A percentile compares a stretch with the other conserved stretches of the same genome.
phyloP scores from a whole-genome alignment of 805 yeast genomes.

The Ogataea pilisensis region DNA sequence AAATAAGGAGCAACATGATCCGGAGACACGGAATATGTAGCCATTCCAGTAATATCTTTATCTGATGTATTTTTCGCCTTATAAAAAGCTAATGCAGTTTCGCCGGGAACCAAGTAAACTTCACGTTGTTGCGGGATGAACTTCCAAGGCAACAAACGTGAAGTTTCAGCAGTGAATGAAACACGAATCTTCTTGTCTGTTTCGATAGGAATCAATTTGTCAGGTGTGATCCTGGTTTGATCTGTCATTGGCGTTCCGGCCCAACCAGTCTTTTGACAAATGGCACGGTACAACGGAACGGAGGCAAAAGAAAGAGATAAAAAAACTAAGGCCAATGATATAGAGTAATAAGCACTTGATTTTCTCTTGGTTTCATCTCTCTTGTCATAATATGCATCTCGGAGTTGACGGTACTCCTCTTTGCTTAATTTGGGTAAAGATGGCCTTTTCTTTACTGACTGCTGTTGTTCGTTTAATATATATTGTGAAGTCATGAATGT shows the following conservation, averaged over 20 bases:
- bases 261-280: slow-evolving; percentile 94
- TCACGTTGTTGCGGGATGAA: slow-evolving; percentile 93
- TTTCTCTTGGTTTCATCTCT: slow-evolving; percentile 36
- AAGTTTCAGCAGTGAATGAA: slow-evolving; percentile 88
- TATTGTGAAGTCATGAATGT: background rate
- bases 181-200: slow-evolving; percentile 76
- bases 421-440: slow-evolving; percentile 28
- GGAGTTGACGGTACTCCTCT: slow-evolving; percentile 28
- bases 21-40: slow-evolving; percentile 94
- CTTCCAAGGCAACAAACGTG: slow-evolving; percentile 89
- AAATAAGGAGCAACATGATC: slow-evolving; percentile 96
- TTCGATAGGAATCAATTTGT: slow-evolving; percentile 83
- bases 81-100: slow-evolving; percentile 94
- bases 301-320: slow-evolving; percentile 82
- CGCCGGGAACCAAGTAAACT: slow-evolving; percentile 92
- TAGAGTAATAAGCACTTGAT: slow-evolving; percentile 61
- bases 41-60: slow-evolving; percentile 96
- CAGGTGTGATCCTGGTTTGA: slow-evolving; percentile 71
- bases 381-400: slow-evolving; percentile 23
- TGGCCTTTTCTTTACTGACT: slow-evolving; percentile 4
- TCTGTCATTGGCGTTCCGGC: slow-evolving; percentile 96
- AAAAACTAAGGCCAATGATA: slow-evolving; percentile 65
- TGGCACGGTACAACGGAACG: slow-evolving; percentile 86
- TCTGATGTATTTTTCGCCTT: slow-evolving; percentile 83
- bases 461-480: no score